A percentile compares a stretch with the other conserved stretches of the same genome.
Evolutionary conservation across 139 green algal genomes (phyloP).

Genomic region (Auxenochlorella pyrenoidosa): DNA sequence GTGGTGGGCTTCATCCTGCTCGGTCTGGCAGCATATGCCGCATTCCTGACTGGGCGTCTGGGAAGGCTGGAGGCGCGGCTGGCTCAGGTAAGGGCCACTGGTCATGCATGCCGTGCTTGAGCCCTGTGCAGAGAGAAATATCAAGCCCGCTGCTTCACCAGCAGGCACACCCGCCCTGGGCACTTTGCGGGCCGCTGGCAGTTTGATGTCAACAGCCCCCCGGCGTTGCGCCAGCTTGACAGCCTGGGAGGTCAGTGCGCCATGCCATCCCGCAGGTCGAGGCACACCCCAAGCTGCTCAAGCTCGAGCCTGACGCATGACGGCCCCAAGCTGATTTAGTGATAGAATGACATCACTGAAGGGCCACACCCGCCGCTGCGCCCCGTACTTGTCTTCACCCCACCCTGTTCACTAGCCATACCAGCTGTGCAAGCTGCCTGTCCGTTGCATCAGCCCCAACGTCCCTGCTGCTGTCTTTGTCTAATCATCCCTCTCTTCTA

Average conservation of each 20-base stretch:
- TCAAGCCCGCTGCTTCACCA: not conserved
- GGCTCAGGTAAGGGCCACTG: not conserved
- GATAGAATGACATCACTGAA: no score
- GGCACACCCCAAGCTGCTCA: constrained; percentile 27
- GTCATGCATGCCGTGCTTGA: not conserved
- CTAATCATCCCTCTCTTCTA: no score
- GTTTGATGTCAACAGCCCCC: no score
- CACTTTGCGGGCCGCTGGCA: no score
- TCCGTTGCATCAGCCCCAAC: no score
- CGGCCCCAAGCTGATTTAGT: not conserved
- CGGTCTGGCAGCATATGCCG: not conserved
- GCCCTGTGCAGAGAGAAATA: not conserved
- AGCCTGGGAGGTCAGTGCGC: no score
- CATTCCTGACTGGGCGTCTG: not conserved
- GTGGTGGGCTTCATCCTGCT: constrained; percentile 10
- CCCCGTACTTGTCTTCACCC: no score
- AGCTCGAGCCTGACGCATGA: not conserved
- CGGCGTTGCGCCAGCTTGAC: no score
- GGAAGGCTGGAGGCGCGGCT: constrained; percentile 11
- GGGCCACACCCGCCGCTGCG: no score
- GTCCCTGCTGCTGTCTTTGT: no score
- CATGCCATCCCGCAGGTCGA: constrained; percentile 11
- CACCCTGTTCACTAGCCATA: no score
- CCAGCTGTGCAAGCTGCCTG: no score
- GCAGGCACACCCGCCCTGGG: not conserved